Base-by-base conservation (phyloP, 371 early-diverging fungal species). In the Furculomyces boomerangus region DNA sequence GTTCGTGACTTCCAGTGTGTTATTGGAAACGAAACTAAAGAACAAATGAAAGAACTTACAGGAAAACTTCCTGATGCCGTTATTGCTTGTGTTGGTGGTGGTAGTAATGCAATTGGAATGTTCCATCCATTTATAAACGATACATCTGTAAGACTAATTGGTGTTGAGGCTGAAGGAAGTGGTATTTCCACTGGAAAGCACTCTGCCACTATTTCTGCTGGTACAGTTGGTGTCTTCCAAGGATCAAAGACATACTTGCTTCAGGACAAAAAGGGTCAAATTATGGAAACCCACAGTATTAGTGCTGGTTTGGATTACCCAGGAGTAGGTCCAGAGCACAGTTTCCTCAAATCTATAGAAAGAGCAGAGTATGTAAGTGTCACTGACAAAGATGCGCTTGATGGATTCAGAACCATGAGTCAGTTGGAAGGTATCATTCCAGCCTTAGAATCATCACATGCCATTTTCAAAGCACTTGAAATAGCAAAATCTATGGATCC, bases 241-340 rank as follows among this genome's bases (percentile, higher is more conserved):
- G 97, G 97, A 39, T 89, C 95, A 2, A 76, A 84, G 55, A 92
- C 97, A 7, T 92, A 88, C 59, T 71, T 97, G 52, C 71, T 94
- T 57, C 95, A 97, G 71, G 93, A 95, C 64, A 62, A 64, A 22
- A 80, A 87, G 60, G 97, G 97, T 18, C 95, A 94, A 71, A 92
- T 97, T 67, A 75, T 80, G 60, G 89, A 92, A 62, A 92, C 97
- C 1, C 91, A 95, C 67, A 84, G 84, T 48, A 86, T 97, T 63
- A 83, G 86, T 55, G 93, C 95, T 65, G 97, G 95, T 25, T 74
- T 96, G 48, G 92, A 93, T 73, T 95, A 96, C 67, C 93, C 97
- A 2, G 95, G 93, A 59, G 94, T 95, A 40, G 95, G 95, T 26
- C 95, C 95, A 24, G 95, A 96, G 65, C 94, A 93, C 64, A 80